These are phyloP conservation scores for Globisporangium cylindrosporum DNA, from an alignment of 352 stramenopile genomes.

Conservation along the genomic window DNA sequence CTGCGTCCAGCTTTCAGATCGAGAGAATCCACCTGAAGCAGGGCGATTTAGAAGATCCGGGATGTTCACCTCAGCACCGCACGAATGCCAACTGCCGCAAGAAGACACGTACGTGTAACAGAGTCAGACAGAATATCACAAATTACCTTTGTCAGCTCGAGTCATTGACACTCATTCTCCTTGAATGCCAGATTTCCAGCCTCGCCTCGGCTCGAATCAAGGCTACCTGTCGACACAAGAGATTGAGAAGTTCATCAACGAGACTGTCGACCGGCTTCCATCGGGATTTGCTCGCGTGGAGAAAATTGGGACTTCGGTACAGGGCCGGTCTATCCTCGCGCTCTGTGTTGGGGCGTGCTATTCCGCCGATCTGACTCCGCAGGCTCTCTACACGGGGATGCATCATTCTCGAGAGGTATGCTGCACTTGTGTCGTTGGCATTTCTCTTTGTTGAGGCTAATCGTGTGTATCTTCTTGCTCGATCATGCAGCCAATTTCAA, in stretches of 20 bases:
- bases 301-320: conserved; percentile 52
- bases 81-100: conserved; percentile 38
- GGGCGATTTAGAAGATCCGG: conserved; percentile 26
- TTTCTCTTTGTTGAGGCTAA: conserved; percentile 1
- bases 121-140: background rate
- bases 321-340: conserved; percentile 56
- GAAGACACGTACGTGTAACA: conserved; percentile 33
- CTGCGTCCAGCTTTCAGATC: conserved; percentile 14
- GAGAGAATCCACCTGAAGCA: conserved; percentile 27
- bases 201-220: conserved; percentile 54
- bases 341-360: conserved; percentile 68
- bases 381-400: conserved; percentile 80
- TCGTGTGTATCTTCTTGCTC: background rate
- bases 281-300: conserved; percentile 43
- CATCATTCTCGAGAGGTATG: conserved; percentile 78
- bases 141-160: background rate
- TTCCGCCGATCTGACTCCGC: conserved; percentile 23
- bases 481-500: conserved; percentile 65
- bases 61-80: conserved; percentile 31
- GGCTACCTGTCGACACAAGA: conserved; percentile 64
- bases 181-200: conserved; percentile 25
- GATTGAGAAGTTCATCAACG: conserved; percentile 55
- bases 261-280: conserved; percentile 35
- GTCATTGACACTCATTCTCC: background rate
- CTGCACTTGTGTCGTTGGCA: background rate